Conservation (phyloP, 2,329 filamentous ascomycete genomes). For the Chaetomium sp. region DNA sequence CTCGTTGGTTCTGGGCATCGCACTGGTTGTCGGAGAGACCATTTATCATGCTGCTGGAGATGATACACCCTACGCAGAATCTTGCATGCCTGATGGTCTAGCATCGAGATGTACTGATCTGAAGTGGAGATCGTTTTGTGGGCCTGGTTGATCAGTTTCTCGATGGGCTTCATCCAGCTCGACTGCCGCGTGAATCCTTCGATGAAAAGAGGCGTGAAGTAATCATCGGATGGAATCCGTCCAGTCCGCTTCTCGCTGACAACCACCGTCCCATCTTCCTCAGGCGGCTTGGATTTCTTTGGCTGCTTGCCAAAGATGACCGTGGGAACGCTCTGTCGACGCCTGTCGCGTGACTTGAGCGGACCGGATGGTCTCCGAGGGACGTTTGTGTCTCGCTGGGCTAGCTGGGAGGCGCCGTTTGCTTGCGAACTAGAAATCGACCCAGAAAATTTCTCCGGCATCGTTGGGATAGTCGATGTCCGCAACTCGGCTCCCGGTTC, state of each 20-base stretch:
- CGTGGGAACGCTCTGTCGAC: conserved; percentile 62
- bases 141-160: conserved; percentile 71
- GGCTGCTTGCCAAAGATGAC: conserved; percentile 71
- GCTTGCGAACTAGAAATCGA: no score
- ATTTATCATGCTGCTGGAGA: conserved; percentile 83
- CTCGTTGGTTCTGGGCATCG: conserved; percentile 74
- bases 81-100: conserved; percentile 81
- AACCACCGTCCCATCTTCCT: conserved; percentile 41
- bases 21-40: conserved; percentile 86
- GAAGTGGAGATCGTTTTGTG: conserved; percentile 85
- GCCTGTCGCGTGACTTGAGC: conserved; percentile 45
- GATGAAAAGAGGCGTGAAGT: conserved; percentile 57
- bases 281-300: conserved; percentile 30
- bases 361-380: neutral
- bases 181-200: conserved; percentile 50
- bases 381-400: no score
- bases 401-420: no score
- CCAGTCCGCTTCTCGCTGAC: conserved; percentile 36
- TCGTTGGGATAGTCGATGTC: neutral
- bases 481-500: neutral
- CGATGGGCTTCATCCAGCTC: conserved; percentile 56
- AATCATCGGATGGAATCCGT: conserved; percentile 50
- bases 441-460: no score
- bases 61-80: conserved; percentile 83
- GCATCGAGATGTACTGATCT: conserved; percentile 74